A percentile compares a stretch with the other conserved stretches of the same genome.
phyloP scores from a whole-genome alignment of 495 filamentous ascomycete genomes.

The Hypoxylon fuscum region DNA sequence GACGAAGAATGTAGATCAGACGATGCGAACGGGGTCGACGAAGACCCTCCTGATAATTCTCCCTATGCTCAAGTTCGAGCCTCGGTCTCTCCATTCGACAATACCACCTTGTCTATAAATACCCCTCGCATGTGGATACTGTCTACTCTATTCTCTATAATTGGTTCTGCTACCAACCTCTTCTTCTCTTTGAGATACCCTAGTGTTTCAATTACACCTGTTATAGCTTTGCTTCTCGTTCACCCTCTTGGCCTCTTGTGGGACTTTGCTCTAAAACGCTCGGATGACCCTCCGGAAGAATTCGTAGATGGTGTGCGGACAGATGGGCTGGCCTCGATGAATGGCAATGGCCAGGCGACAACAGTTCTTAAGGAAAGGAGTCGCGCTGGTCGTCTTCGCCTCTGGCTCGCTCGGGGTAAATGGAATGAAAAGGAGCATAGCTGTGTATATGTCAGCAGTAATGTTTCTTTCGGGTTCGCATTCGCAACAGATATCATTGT shows the following conservation, averaged over 20 bases:
- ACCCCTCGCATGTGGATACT: slow-evolving; percentile 88
- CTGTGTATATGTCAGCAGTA: slow-evolving; percentile 88
- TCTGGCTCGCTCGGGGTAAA: slow-evolving; percentile 80
- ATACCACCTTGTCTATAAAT: slow-evolving; percentile 78
- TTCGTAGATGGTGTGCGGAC: slow-evolving; percentile 63
- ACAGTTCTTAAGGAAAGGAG: slow-evolving; percentile 36
- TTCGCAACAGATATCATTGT: slow-evolving; percentile 88
- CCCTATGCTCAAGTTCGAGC: slow-evolving; percentile 79
- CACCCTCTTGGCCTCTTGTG: slow-evolving; percentile 82
- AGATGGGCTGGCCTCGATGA: slow-evolving; percentile 1
- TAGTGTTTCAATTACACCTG: slow-evolving; percentile 83
- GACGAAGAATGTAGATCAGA: slow-evolving; percentile 42
- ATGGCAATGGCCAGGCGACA: slow-evolving; percentile 24
- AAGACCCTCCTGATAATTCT: slow-evolving; percentile 69
- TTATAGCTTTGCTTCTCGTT: slow-evolving; percentile 82
- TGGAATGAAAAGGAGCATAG: slow-evolving; percentile 91
- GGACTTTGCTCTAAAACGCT: slow-evolving; percentile 72
- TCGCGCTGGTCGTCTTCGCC: slow-evolving; percentile 57
- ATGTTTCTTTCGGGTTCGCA: slow-evolving; percentile 90
- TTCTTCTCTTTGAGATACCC: slow-evolving; percentile 88
- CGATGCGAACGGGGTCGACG: slow-evolving; percentile 48
- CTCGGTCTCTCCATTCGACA: slow-evolving; percentile 76
- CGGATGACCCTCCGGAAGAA: slow-evolving; percentile 67
- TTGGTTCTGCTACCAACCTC: slow-evolving; percentile 83
- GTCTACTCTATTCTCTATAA: slow-evolving; percentile 77